Base-by-base conservation (phyloP, 148 eudicot genomes). In the Rheum nobile region DNA sequence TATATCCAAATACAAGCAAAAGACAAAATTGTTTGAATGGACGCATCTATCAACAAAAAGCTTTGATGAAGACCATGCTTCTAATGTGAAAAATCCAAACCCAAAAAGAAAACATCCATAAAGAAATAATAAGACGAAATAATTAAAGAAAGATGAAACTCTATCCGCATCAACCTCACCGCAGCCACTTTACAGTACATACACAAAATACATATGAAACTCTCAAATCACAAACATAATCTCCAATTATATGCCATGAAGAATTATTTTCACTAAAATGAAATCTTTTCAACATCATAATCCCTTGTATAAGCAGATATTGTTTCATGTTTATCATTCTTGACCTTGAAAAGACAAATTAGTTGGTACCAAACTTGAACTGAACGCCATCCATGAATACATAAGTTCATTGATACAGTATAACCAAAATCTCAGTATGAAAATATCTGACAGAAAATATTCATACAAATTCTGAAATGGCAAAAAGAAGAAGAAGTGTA, bases 151-250 rank as follows among this genome's bases (percentile, higher is more conserved):
- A 59, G 22, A 59, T 21, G 34, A 71, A 86, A 59, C 83, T 94
- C 91, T 75, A 94, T 94, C 39, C 98, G 86, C 98, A 94, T 91
- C 88, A 94, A 85, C 77, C 98, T 86, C 88, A 91, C 96, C 26
- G 97, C 91, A 79, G 98, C 89, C 74, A 94, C 98, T 94, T 65
- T 31, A 28, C 17, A 17, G 47, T 37, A 37, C 16, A 38, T 34
- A 17, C 43, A 69, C 46, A 71, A 3, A 22, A n/a, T 28, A 38
- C 26, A 68, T 34, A 68, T 9, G 43, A 31, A 35, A 68, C 17
- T 16, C 44, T 68, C 67, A 26, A 12, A 57, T 4, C 16, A 32
- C 21, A 65, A 14, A 61, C 13, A 28, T 35, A 55, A 28, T 61
- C 37, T 28, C 67, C 10, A 59, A 61, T 11, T 2, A 4, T 61